These are phyloP conservation scores for Peniophora sp. DNA, from an alignment of 1,284 basidiomycete genomes.

Conservation along the genomic window DNA sequence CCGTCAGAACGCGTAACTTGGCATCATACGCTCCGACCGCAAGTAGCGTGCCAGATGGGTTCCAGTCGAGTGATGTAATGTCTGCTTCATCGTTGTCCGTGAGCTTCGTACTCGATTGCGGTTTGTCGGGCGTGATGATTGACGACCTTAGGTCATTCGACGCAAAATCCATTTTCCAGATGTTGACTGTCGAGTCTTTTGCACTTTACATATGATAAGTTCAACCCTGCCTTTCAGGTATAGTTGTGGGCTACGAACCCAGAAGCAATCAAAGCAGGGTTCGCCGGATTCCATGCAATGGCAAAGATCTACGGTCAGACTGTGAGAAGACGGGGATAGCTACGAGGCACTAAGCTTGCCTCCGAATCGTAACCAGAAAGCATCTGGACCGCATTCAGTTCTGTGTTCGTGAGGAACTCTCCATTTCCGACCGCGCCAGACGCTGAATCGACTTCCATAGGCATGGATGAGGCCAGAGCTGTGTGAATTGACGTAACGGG, in stretches of 20 bases:
- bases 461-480: too few relatives aligned
- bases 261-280: background rate
- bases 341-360: background rate
- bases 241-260: background rate
- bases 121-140: background rate
- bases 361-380: background rate
- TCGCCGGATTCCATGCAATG: background rate
- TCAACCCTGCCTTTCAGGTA: background rate
- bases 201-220: conserved; percentile 38
- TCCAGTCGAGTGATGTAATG: conserved; percentile 74
- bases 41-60: conserved; percentile 57
- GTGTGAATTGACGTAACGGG: too few relatives aligned
- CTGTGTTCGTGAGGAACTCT: too few relatives aligned
- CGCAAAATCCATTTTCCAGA: conserved; percentile 62
- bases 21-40: conserved; percentile 73
- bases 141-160: background rate
- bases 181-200: conserved; percentile 66
- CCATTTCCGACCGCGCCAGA: too few relatives aligned
- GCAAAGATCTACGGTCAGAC: background rate
- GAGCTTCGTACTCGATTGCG: background rate
- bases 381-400: background rate
- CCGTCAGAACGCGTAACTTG: conserved; percentile 54
- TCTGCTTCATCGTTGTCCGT: conserved; percentile 34
- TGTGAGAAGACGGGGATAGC: background rate
- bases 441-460: too few relatives aligned